Evolutionary conservation across 129 eudicot genomes (phyloP).

Genomic region (Daucus carota): DH1_v3.0 NC_030384.2:35667501-35668000

Average conservation of each 20-base stretch:
- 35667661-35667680: constrained; percentile 9
- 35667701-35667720: neutral
- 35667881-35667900: constrained; percentile 47
- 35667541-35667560: neutral
- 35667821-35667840: constrained; percentile 36
- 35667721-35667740: neutral
- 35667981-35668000: neutral
- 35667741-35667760: constrained; percentile 17
- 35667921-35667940: constrained; percentile 31
- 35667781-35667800: constrained; percentile 37
- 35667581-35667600: too few relatives aligned
- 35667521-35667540: constrained; percentile 26
- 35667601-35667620: too few relatives aligned
- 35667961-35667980: constrained; percentile 19
- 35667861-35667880: neutral
- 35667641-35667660: neutral
- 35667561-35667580: neutral
- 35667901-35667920: constrained; percentile 50
- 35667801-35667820: constrained; percentile 36
- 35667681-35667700: neutral
- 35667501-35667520: constrained; percentile 5
- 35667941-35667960: constrained; percentile 33
- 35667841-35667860: constrained; percentile 31
- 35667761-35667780: constrained; percentile 28
- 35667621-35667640: neutral